Percentiles rank a stretch among this genome's conserved stretches.
These are phyloP conservation scores for Fraxinus xanthoxyloides DNA, from an alignment of 305 asterid species.

Conservation along the genomic window DNA sequence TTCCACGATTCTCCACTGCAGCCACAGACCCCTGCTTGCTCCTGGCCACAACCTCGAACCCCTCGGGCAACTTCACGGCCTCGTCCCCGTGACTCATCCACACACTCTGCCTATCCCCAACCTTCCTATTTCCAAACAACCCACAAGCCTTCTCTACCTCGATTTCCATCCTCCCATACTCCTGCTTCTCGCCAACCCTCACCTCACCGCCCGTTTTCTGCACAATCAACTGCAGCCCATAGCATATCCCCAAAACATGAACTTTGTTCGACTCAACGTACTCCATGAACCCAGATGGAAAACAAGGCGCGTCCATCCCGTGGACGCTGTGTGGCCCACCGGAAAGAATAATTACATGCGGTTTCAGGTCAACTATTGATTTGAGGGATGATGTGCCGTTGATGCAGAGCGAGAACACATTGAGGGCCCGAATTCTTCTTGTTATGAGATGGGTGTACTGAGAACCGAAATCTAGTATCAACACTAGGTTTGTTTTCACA, in stretches of 20 bases:
- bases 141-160: conserved; percentile 49
- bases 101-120: conserved; percentile 81
- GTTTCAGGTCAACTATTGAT: conserved; percentile 55
- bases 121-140: conserved; percentile 56
- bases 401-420: conserved; percentile 74
- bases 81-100: conserved; percentile 99
- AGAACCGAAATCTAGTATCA: conserved; percentile 87
- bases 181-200: conserved; percentile 75
- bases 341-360: conserved; percentile 77
- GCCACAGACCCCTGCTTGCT: conserved; percentile 84
- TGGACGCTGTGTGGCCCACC: conserved; percentile 97
- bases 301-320: conserved; percentile 66
- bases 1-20: conserved; percentile 58
- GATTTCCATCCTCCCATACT: conserved; percentile 91
- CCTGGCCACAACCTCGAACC: conserved; percentile 80
- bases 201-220: conserved; percentile 86
- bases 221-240: conserved; percentile 86
- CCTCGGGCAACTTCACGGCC: conserved; percentile 85
- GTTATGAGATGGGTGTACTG: conserved; percentile 97
- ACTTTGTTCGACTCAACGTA: conserved; percentile 51
- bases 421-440: conserved; percentile 82
- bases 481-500: conserved; percentile 59
- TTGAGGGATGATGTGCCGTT: conserved; percentile 75
- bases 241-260: conserved; percentile 75
- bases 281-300: conserved; percentile 64